Evolutionary conservation across 2,329 filamentous ascomycete species (phyloP), one percentile per base, ranked within the genome.

Genomic region (Botrytis pseudocinerea): DNA sequence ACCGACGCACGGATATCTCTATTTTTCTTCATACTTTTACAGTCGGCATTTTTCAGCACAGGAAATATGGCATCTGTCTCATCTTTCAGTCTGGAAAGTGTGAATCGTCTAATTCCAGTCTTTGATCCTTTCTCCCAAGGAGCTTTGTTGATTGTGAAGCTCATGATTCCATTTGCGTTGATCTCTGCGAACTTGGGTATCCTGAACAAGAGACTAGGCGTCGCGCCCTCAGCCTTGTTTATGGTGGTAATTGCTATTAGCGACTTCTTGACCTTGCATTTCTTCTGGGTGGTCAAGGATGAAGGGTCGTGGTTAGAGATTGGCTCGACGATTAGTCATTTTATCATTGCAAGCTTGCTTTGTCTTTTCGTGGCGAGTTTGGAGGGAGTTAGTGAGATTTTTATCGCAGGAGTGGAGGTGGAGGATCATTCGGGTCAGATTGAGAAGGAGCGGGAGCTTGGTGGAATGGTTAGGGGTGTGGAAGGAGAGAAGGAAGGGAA

Each of bases 221-320:
- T 99, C 0, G 92, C 94, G 14, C 95, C 94, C 0, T 94, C 92
- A 57, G 93, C 94, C 9, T 85, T 99, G 6, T 98, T 98, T 83
- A 98, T 98, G 92, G 85, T 95, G 2, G 94, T 97, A 69, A 97
- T 98, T 89, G 93, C 92, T 0, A 89, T 97, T 69, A 95, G 92
- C 74, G 96, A 99, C 81, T 89, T 97, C 68, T 87, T 98, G 81
- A 98, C 96, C 5, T 86, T 99, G 70, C 93, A 96, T 79, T 99
- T 99, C 85, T 99, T 99, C 84, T 99, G 93, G 90, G 93, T 97
- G 78, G 96, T 99, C 63, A 93, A 92, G 79, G 96, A 99, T 78
- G 96, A 99, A 81, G 96, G 96, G 0, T 96, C 92, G 35, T 99
- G 96, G 96, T 84, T 99, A 74, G 96, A 99, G 81, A 99, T 99